These are phyloP conservation scores for Aciculoconidium aculeatum DNA, from an alignment of 805 yeast genomes.

Conservation along the genomic window DNA sequence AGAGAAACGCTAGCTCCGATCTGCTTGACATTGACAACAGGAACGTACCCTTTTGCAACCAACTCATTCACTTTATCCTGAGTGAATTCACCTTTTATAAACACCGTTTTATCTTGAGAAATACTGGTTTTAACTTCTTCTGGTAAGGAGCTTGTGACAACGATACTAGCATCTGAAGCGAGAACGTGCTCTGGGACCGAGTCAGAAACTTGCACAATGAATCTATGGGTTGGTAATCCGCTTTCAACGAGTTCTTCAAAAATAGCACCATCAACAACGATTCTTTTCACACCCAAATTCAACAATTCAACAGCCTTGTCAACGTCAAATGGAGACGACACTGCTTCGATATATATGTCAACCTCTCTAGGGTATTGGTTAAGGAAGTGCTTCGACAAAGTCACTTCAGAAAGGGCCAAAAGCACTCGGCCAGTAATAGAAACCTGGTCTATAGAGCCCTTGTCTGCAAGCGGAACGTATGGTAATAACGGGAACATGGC, in stretches of 20 bases:
- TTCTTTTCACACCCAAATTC: conserved; percentile 52
- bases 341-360: conserved; percentile 27
- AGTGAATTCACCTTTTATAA: conserved; percentile 11
- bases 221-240: conserved; percentile 49
- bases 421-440: conserved; percentile 31
- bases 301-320: conserved; percentile 42
- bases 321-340: conserved; percentile 21
- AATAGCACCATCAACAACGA: conserved; percentile 32
- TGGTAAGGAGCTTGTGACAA: conserved; percentile 14
- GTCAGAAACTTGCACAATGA: conserved; percentile 24
- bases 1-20: conserved; percentile 36
- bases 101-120: conserved; percentile 23
- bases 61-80: conserved; percentile 22
- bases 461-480: conserved; percentile 17
- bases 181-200: conserved; percentile 9
- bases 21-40: conserved; percentile 21
- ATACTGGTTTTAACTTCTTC: conserved; percentile 14
- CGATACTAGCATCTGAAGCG: conserved; percentile 15
- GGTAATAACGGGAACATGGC: conserved; percentile 40
- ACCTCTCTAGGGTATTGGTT: conserved; percentile 24
- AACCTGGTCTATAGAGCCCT: conserved; percentile 15
- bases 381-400: conserved; percentile 26
- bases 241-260: conserved; percentile 29
- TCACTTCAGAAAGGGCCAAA: conserved; percentile 22
- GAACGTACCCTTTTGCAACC: conserved; percentile 28